Base-by-base conservation (phyloP, 2,329 filamentous ascomycete species). In the Cladosporium velox region DNA sequence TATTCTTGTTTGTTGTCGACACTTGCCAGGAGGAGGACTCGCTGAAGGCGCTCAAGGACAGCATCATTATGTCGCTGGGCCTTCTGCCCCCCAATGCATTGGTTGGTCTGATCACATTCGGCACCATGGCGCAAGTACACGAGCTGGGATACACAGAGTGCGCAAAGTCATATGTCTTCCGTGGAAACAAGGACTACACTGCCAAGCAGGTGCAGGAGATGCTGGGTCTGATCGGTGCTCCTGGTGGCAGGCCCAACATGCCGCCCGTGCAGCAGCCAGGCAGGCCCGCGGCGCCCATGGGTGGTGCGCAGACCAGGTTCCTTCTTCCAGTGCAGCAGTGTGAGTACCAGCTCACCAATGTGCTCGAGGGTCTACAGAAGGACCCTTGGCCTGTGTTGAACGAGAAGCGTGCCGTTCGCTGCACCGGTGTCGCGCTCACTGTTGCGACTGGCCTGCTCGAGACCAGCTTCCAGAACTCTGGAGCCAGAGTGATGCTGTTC, bases 151-250 rank as follows among this genome's bases (percentile, higher is more conserved):
- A 99, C 77, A 93, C 91, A 65, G 95, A 98, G 80, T 99, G 95
- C 80, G 92, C 95, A 70, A 99, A 98, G 81, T 97, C 94, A 6
- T 99, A 97, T 75, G 95, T 99, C 51, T 99, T 99, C 85, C 88
- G 94, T 65, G 95, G 95, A 47, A 97, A 89, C 84, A 99, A 98
- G 83, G 95, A 99, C 75, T 99, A 99, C 79, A 86, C 89, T n/a
- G 91, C 93, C 64, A 98, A 98, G 82, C 93, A 98, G 78, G 93
- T 99, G n/a, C 94, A 98, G 79, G 95, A 99, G 76, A 99, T 99
- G 95, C 89, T 99, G 60, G 95, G 93, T 32, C 85, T 97, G 64
- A 67, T 71, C 6, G 84, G 89, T 58, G 86, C 90, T 24, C 84
- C 91, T 28, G 88, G 88, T 41, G 79, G 92, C 69, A 88, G 95